Evolutionary conservation across 192 early-diverging fungal genomes (phyloP), one percentile per base, ranked within the genome.

Genomic region (Coemansia sp.): DNA sequence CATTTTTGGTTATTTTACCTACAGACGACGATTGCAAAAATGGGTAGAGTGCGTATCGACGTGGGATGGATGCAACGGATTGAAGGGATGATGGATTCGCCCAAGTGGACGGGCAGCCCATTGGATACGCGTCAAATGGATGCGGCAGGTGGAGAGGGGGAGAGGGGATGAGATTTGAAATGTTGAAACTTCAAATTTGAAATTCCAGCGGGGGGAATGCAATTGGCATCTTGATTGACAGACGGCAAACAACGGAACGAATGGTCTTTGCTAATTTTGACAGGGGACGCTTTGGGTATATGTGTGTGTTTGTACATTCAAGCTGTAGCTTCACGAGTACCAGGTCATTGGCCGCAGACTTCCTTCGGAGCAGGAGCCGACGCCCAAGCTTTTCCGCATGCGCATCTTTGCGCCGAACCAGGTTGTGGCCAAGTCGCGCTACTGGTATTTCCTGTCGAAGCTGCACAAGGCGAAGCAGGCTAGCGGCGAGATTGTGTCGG

Each of bases 371-470:
- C 89, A 87, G 79, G 94, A 95, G 63, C 80, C 88, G 36, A 83
- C 81, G 50, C 96, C 96, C 47, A 91, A 90, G 86, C 89, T 99
- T 56, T 97, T 83, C 90, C 88, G 95, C 79, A 96, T 97, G 95
- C 85, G 94, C 65, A 87, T 98, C 79, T 98, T 99, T 63, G 94
- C 96, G 53, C 90, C 96, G 70, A 99, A 97, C 86, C 87, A 92
- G 66, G 90, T 99, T 66, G 87, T 96, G 57, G 96, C 94, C 80
- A 97, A 97, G 88, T 89, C 86, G 65, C 92, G 96, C 68, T 99
- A 94, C 93, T 99, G 95, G 95, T 99, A 99, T 85, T 99, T 99
- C 82, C 78, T 97, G 70, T 94, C 93, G 82, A 88, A 95, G 85
- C 88, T 95, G 73, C 86, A 87, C 84, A 96, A 97, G 88, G 92